Evolutionary conservation across 371 early-diverging fungal genomes (phyloP).

Genomic region (Mucor velutinosus): DNA sequence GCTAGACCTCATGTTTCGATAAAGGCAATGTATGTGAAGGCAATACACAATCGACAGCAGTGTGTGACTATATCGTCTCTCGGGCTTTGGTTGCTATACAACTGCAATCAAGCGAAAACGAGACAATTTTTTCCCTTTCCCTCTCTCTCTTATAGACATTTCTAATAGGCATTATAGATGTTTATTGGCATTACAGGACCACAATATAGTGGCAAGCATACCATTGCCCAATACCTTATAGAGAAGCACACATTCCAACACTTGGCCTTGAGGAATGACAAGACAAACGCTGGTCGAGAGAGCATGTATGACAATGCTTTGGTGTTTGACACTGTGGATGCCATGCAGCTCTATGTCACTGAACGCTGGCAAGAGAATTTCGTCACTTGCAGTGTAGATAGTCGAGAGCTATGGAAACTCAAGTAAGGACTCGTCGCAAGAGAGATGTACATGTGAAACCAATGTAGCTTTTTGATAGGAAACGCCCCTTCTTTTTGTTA

Average conservation of each 20-base stretch:
- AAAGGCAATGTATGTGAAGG: no score
- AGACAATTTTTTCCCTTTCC: background rate
- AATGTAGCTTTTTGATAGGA: constrained; percentile 41
- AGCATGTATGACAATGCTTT: constrained; percentile 10
- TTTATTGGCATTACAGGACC: constrained; percentile 80
- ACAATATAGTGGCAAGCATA: constrained; percentile 73
- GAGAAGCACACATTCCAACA: constrained; percentile 53
- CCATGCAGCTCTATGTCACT: constrained; percentile 63
- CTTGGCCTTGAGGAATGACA: constrained; percentile 14
- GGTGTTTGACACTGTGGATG: constrained; percentile 49
- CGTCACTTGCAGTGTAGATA: constrained; percentile 70
- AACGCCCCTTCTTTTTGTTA: constrained; percentile 88
- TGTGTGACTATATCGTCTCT: background rate
- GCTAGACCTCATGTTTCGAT: no score
- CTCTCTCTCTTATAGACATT: background rate
- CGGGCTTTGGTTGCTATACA: background rate
- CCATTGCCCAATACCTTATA: constrained; percentile 66
- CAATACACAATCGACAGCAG: background rate
- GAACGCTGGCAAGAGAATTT: constrained; percentile 69
- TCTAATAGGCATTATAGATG: constrained; percentile 42
- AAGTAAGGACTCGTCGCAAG: constrained; percentile 23
- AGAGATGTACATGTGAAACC: background rate
- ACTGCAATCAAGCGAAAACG: background rate
- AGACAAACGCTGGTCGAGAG: constrained; percentile 2
- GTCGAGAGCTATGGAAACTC: constrained; percentile 27